Percentiles rank a stretch among this genome's conserved stretches.
phyloP scores from a whole-genome alignment of 1,139 yeast species.

The Cylindricascospora bacillispora region DNA sequence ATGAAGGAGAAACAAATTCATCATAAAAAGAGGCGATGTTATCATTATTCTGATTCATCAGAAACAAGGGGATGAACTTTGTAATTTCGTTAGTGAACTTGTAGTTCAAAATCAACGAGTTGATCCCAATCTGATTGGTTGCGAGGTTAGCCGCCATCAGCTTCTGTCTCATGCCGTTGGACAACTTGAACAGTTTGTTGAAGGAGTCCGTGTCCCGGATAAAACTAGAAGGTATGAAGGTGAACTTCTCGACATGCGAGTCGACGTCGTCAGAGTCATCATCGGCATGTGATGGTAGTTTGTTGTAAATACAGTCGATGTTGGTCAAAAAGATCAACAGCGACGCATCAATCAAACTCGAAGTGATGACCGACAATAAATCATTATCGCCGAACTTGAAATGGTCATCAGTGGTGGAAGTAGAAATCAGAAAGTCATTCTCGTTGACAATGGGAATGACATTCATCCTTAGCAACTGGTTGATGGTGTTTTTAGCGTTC shows the following conservation, averaged over 20 bases:
- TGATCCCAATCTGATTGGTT: conserved; percentile 70
- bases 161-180: conserved; percentile 97
- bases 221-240: too few species aligned
- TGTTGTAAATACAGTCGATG: conserved; percentile 81
- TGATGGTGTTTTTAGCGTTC: conserved; percentile 79
- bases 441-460: conserved; percentile 91
- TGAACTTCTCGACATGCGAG: conserved; percentile 73
- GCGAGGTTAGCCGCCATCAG: conserved; percentile 91
- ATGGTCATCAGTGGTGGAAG: conserved; percentile 56
- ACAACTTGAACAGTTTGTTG: too few species aligned
- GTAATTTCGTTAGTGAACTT: conserved; percentile 15
- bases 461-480: conserved; percentile 70
- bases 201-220: too few species aligned
- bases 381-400: conserved; percentile 95
- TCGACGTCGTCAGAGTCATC: conserved; percentile 60
- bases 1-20: background rate
- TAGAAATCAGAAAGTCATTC: conserved; percentile 80
- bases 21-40: background rate
- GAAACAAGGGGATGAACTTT: background rate
- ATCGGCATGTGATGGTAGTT: conserved; percentile 46
- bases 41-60: too few species aligned
- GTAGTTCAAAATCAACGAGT: conserved; percentile 73
- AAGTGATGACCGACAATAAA: conserved; percentile 84
- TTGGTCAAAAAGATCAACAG: conserved; percentile 82
- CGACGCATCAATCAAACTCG: conserved; percentile 93